Percentiles rank a stretch among this genome's conserved stretches.
Conservation (phyloP, 495 filamentous ascomycete genomes). For the Penicillium nucicola region DNA sequence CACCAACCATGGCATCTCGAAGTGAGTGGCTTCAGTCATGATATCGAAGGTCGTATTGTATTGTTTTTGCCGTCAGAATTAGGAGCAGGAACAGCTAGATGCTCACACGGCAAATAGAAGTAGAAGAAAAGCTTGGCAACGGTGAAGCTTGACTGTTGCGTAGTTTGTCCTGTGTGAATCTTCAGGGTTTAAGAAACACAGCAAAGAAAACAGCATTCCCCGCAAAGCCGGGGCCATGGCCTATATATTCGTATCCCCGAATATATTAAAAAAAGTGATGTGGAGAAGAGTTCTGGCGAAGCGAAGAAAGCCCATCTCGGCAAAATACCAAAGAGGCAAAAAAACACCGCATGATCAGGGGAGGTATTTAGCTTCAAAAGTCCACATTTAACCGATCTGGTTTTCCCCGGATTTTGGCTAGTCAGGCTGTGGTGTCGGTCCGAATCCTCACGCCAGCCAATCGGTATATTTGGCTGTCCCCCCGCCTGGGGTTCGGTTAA, state of each 20-base stretch:
- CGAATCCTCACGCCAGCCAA: background rate
- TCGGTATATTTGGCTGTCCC: background rate
- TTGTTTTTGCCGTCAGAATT: too few relatives aligned
- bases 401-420: conserved; percentile 16
- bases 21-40: background rate
- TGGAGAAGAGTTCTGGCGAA: conserved; percentile 1
- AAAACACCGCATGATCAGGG: background rate
- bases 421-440: background rate
- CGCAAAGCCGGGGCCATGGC: conserved; percentile 2
- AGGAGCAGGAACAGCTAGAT: too few relatives aligned
- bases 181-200: background rate
- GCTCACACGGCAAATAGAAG: too few relatives aligned
- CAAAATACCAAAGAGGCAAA: background rate
- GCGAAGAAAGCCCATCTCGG: conserved; percentile 11
- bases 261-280: background rate
- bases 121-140: too few relatives aligned
- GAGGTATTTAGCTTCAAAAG: background rate
- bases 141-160: background rate
- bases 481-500: background rate
- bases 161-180: too few relatives aligned
- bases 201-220: background rate
- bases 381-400: conserved; percentile 16
- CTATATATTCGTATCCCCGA: background rate
- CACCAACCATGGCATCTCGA: background rate
- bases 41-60: background rate